Evolutionary conservation across 768 basidiomycete species (phyloP), one percentile per base, ranked within the genome.

Genomic region (Termitomyces sp.): DNA sequence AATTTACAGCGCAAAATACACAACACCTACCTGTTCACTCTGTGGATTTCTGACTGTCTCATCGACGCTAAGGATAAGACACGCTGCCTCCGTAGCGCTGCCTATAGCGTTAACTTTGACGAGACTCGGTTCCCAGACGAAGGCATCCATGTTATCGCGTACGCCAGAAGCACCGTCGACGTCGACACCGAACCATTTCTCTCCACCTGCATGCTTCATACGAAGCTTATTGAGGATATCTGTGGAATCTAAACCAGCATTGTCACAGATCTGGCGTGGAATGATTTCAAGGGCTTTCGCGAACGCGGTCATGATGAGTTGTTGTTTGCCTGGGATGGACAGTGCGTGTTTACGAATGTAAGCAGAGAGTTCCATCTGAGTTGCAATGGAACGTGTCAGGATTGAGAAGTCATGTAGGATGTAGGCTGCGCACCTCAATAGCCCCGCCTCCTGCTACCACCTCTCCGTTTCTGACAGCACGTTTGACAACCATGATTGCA

Each of bases 401-500:
- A 18, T 52, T 42, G 25, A 27, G 13, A 42, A 11, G 42, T 43
- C 52, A 18, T 35, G 6, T 43, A 13, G 53, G 31, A 20, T 41
- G 18, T 27, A 27, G 4, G 40, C 33, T 53, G 63, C 70, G 59
- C 66, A 94, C 95, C 84, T 98, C 97, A 52, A 91, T 88, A 13
- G 97, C 97, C 58, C 97, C 97, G 46, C 97, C 97, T 33, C 97
- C 97, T 10, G 97, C 97, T 33, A 99, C 97, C 48, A 99, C 88
- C 52, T 96, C 91, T 39, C 92, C 94, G 67, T 94, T 98, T 66
- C 88, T 88, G 62, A 99, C 87, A 4, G 97, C 95, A 50, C 97
- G 81, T 73, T 97, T 97, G 41, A 99, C 97, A n/a, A 99, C 95
- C 95, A 98, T 98, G 64, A 98, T 93, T 2, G 96, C 95, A 67